Evolutionary conservation across 2,329 filamentous ascomycete genomes (phyloP), one percentile per base, ranked within the genome.

Genomic region (Sporothrix schenckii): DNA sequence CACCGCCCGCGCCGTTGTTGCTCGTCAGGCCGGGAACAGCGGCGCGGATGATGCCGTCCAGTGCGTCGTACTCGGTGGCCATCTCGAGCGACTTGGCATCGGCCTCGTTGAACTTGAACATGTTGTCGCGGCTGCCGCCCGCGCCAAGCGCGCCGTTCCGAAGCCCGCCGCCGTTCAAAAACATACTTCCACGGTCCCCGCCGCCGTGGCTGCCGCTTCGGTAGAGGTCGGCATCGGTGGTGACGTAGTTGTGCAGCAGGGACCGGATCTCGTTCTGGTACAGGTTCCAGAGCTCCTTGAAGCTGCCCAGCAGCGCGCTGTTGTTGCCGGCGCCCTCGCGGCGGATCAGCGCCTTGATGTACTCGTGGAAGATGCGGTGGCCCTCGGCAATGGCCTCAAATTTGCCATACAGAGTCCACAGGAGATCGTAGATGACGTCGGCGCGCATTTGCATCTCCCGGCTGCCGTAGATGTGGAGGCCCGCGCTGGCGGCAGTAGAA

Each of bases 231-330:
- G 92, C 93, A 77, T 97, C 93, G 1, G 93, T 96, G 0, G 95
- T 96, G 67, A 99, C 88, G 78, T 99, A 98, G 78, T 97, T 97
- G 80, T 98, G 95, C 70, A 99, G 83, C 16, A 99, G 83, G 5
- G 94, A 96, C 54, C 94, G 89, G 74, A 99, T 98, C 84, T 99
- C 95, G 80, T 96, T 98, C 78, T 99, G 95, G 76, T 97, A 94
- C 9, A 99, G 83, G 77, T 97, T 97, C 96, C 96, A 99, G 53
- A 99, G 83, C 80, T 98, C 95, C 77, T 94, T 95, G 81, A 99
- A 99, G 70, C 93, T 93, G 69, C 93, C 90, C 6, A 93, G 90
- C 66, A 98, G 85, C 0, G 87, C 85, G 53, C 82, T 86, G 75
- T 88, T 82, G 82, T 90, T 83, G 79, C 88, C 80, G 19, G 84